Percentiles rank a stretch among this genome's conserved stretches.
Conservation (phyloP, 2,329 filamentous ascomycete genomes). For the Neophaeococcomyces mojaviensis region DNA sequence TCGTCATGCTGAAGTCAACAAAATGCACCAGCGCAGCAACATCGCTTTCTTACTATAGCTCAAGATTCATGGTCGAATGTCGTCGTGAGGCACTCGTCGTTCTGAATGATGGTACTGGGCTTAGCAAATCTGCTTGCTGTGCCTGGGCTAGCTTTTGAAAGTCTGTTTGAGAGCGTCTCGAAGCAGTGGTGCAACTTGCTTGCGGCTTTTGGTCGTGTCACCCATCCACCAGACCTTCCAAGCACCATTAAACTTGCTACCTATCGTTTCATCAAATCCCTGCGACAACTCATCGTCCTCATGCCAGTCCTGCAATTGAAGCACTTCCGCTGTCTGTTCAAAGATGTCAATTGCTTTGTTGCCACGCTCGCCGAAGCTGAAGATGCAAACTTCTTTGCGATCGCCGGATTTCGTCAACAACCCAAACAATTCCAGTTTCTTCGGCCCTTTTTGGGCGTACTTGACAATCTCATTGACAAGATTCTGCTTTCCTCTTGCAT, state of each 20-base stretch:
- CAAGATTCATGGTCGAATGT: too few species aligned
- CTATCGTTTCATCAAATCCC: conserved; percentile 22
- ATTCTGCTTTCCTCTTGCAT: conserved; percentile 32
- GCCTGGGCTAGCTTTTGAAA: background rate
- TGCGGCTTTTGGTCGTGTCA: conserved; percentile 52
- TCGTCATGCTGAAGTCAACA: too few species aligned
- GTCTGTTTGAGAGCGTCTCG: conserved; percentile 34
- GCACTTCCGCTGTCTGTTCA: conserved; percentile 32
- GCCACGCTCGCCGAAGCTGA: conserved; percentile 45
- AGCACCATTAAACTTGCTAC: conserved; percentile 21
- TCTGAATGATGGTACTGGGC: too few species aligned
- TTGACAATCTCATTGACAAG: conserved; percentile 27
- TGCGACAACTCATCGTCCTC: conserved; percentile 31
- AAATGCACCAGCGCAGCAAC: too few species aligned
- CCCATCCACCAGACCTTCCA: conserved; percentile 50
- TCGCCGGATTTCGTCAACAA: conserved; percentile 53
- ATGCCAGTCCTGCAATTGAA: conserved; percentile 39
- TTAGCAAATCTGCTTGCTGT: too few species aligned
- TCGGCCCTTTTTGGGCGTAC: conserved; percentile 37
- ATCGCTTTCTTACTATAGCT: too few species aligned
- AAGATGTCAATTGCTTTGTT: conserved; percentile 39
- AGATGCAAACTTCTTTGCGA: conserved; percentile 24
- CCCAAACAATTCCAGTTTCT: conserved; percentile 45
- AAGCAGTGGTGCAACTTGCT: conserved; percentile 55
- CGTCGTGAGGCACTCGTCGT: too few species aligned